These are phyloP conservation scores for Salvia splendens DNA, from an alignment of 257 asterid species.

Conservation along the genomic window DNA sequence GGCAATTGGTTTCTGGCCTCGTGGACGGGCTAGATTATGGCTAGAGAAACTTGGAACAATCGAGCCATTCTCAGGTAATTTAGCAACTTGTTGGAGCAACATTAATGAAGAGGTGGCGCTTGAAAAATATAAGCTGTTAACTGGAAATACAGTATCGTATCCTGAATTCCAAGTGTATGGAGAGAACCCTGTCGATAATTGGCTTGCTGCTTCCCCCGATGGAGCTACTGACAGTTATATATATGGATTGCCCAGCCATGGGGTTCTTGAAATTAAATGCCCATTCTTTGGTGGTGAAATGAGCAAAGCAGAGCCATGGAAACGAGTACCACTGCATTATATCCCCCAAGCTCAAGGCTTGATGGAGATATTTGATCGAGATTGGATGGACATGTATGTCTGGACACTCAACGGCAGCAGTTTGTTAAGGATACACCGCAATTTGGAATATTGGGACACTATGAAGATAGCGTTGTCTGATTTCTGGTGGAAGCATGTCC, in stretches of 20 bases:
- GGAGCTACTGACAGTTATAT: constrained; percentile 51
- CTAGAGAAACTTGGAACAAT: constrained; percentile 78
- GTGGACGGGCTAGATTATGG: constrained; percentile 76
- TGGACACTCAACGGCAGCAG: constrained; percentile 85
- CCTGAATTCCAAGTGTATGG: constrained; percentile 63
- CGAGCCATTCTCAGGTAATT: constrained; percentile 69
- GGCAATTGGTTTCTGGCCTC: constrained; percentile 81
- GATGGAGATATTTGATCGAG: constrained; percentile 85
- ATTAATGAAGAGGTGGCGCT: constrained; percentile 79
- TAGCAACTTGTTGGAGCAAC: constrained; percentile 77
- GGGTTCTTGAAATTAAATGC: constrained; percentile 82
- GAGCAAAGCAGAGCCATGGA: constrained; percentile 60
- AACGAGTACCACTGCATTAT: constrained; percentile 63
- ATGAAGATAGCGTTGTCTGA: constrained; percentile 70
- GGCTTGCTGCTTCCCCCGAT: constrained; percentile 94
- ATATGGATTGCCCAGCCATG: constrained; percentile 53
- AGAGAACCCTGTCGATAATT: constrained; percentile 45
- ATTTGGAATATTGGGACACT: constrained; percentile 60
- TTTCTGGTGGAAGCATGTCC: constrained; percentile 94
- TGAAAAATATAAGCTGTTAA: constrained; percentile 62
- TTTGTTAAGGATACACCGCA: constrained; percentile 67
- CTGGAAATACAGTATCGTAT: constrained; percentile 49
- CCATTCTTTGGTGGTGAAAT: constrained; percentile 65
- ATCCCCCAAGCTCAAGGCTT: constrained; percentile 93
- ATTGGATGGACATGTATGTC: constrained; percentile 83